Percentiles rank a stretch among this genome's conserved stretches.
These are phyloP conservation scores for Pyrenophora graminea DNA, from an alignment of 2,329 filamentous ascomycete species.

Conservation along the genomic window DNA sequence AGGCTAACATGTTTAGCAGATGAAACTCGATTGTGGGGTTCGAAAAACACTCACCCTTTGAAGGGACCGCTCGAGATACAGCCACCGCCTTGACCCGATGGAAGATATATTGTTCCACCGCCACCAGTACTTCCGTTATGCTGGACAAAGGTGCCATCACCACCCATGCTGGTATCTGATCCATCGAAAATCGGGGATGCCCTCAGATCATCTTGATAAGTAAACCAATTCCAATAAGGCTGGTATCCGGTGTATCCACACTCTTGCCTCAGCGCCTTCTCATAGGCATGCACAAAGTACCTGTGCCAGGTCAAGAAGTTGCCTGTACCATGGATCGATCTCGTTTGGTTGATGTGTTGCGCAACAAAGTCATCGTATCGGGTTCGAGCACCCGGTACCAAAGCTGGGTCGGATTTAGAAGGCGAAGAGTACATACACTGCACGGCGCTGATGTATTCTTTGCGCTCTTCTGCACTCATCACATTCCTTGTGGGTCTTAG, in stretches of 20 bases:
- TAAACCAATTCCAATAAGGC: conserved; percentile 57
- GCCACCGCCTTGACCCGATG: conserved; percentile 24
- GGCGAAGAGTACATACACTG: conserved; percentile 24
- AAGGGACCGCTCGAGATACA: conserved; percentile 31
- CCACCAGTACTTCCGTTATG: conserved; percentile 20
- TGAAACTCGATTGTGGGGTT: background rate
- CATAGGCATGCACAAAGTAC: conserved; percentile 43
- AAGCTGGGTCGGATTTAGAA: conserved; percentile 13
- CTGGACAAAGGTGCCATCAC: conserved; percentile 20
- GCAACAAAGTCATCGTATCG: conserved; percentile 37
- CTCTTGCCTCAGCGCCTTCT: conserved; percentile 45
- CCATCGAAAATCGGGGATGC: conserved; percentile 32
- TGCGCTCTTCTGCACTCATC: conserved; percentile 13
- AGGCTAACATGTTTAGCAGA: conserved; percentile 1
- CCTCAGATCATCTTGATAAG: conserved; percentile 31
- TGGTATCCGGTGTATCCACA: conserved; percentile 45
- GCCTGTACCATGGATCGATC: conserved; percentile 23
- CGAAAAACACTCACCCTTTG: conserved; percentile 26
- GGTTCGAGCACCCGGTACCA: conserved; percentile 24
- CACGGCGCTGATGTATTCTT: conserved; percentile 26
- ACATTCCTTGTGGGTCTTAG: background rate
- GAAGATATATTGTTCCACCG: conserved; percentile 14
- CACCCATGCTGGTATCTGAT: conserved; percentile 42
- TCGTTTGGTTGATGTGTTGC: conserved; percentile 27
- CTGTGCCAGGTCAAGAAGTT: conserved; percentile 44